Conservation (phyloP, 2,329 filamentous ascomycete species). For the Alternaria sp. region DNA sequence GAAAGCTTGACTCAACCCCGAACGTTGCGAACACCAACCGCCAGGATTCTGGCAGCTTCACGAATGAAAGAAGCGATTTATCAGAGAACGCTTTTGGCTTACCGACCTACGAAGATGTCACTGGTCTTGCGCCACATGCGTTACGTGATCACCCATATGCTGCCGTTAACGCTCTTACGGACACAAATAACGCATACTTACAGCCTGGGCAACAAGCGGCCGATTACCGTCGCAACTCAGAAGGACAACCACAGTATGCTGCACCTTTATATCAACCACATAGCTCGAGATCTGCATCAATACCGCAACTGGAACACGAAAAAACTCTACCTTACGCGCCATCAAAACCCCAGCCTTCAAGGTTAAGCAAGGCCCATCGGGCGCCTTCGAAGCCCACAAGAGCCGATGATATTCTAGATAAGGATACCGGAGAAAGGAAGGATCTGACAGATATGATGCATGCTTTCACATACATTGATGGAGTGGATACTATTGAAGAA, state of each 20-base stretch:
- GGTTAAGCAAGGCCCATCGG: constrained; percentile 34
- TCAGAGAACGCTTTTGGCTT: constrained; percentile 13
- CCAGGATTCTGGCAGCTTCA: constrained; percentile 38
- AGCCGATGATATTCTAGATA: constrained; percentile 37
- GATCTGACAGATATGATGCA: constrained; percentile 47
- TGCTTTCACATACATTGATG: constrained; percentile 40
- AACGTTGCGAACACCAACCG: constrained; percentile 22
- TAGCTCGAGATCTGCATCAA: constrained; percentile 24
- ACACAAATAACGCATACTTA: constrained; percentile 4
- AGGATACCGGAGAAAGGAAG: constrained; percentile 43
- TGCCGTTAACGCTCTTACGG: constrained; percentile 10
- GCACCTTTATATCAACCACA: constrained; percentile 28
- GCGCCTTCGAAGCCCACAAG: constrained; percentile 21
- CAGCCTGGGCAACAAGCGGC: constrained; percentile 12
- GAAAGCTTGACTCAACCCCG: constrained; percentile 18
- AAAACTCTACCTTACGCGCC: constrained; percentile 4
- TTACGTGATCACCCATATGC: constrained; percentile 33
- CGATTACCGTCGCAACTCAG: constrained; percentile 38
- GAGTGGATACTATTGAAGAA: constrained; percentile 33
- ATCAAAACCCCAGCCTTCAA: constrained; percentile 24
- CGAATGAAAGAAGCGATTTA: constrained; percentile 24
- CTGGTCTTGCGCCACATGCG: constrained; percentile 11
- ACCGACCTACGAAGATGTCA: constrained; percentile 23
- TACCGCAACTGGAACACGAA: constrained; percentile 24
- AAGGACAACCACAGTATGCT: constrained; percentile 34